These are phyloP conservation scores for Malassezia slooffiae DNA, from an alignment of 1,284 basidiomycete species.

Conservation along the genomic window DNA sequence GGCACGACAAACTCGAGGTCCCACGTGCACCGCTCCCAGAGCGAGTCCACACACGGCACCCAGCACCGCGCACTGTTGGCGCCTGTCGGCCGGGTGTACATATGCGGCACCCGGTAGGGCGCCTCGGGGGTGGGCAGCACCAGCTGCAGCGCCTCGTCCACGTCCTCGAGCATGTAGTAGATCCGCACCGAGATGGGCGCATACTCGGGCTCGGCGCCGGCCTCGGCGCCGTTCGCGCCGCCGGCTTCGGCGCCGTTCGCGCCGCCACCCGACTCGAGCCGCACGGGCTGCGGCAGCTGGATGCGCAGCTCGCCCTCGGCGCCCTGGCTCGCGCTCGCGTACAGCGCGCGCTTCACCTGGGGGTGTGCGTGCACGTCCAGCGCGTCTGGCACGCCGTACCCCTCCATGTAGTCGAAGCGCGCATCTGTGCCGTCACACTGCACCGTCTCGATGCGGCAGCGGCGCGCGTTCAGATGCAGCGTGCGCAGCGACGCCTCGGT, in stretches of 20 bases:
- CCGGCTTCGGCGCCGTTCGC: constrained; percentile 20
- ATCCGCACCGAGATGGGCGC: constrained; percentile 66
- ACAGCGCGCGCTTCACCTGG: constrained; percentile 83
- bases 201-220: constrained; percentile 53
- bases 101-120: constrained; percentile 72
- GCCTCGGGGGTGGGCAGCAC: constrained; percentile 66
- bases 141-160: constrained; percentile 75
- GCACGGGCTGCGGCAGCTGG: constrained; percentile 55
- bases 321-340: constrained; percentile 74
- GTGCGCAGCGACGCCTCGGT: constrained; percentile 63
- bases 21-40: constrained; percentile 97
- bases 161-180: constrained; percentile 66
- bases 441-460: constrained; percentile 67
- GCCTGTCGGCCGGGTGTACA: constrained; percentile 77
- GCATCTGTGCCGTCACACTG: constrained; percentile 52
- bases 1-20: constrained; percentile 94
- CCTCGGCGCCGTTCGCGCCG: constrained; percentile 8
- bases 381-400: constrained; percentile 57
- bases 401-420: constrained; percentile 63
- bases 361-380: constrained; percentile 78
- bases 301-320: constrained; percentile 91
- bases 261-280: constrained; percentile 18
- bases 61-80: constrained; percentile 85
- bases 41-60: constrained; percentile 89
- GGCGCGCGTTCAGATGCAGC: constrained; percentile 71